phyloP scores from a whole-genome alignment of 2,329 filamentous ascomycete species.

The Didymella arachidicola region DNA sequence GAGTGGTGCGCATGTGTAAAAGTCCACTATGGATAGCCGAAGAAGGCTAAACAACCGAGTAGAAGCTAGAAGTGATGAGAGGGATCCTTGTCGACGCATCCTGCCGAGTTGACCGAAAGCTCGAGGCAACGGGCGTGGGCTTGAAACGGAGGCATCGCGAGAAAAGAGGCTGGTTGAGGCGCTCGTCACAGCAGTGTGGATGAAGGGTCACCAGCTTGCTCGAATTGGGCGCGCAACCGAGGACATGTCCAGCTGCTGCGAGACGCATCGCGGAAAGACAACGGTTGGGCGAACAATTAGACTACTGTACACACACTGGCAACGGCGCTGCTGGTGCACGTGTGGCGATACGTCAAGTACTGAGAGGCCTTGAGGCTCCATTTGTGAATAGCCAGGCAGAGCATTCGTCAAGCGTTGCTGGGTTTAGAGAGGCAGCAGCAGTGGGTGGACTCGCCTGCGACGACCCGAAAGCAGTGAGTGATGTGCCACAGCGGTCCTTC shows the following conservation, averaged over 20 bases:
- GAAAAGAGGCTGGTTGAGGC: slow-evolving; percentile 13
- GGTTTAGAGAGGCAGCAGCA: neutral
- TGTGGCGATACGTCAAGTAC: slow-evolving; percentile 6
- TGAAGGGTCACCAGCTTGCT: neutral
- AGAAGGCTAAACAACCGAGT: slow-evolving; percentile 40
- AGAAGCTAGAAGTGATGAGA: slow-evolving; percentile 25
- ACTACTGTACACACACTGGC: slow-evolving; percentile 13
- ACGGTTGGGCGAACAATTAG: slow-evolving; percentile 19
- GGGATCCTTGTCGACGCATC: slow-evolving; percentile 31
- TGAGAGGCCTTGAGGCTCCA: neutral
- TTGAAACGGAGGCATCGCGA: slow-evolving; percentile 10
- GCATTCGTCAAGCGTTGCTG: slow-evolving; percentile 1
- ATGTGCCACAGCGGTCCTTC: slow-evolving; percentile 18
- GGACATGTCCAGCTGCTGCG: slow-evolving; percentile 3
- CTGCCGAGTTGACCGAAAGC: slow-evolving; percentile 40
- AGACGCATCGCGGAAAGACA: slow-evolving; percentile 3
- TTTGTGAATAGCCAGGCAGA: neutral
- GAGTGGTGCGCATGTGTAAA: slow-evolving; percentile 32
- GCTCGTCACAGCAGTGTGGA: slow-evolving; percentile 14
- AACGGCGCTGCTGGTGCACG: slow-evolving; percentile 8
- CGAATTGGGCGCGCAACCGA: slow-evolving; percentile 1
- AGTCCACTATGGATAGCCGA: slow-evolving; percentile 26
- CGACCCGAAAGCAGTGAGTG: slow-evolving; percentile 14
- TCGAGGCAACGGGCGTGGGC: slow-evolving; percentile 18
- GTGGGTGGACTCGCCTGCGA: slow-evolving; percentile 12